Evolutionary conservation across 805 yeast genomes (phyloP), one percentile per base, ranked within the genome.

Genomic region (Groenewaldozyma salmanticensis): DNA sequence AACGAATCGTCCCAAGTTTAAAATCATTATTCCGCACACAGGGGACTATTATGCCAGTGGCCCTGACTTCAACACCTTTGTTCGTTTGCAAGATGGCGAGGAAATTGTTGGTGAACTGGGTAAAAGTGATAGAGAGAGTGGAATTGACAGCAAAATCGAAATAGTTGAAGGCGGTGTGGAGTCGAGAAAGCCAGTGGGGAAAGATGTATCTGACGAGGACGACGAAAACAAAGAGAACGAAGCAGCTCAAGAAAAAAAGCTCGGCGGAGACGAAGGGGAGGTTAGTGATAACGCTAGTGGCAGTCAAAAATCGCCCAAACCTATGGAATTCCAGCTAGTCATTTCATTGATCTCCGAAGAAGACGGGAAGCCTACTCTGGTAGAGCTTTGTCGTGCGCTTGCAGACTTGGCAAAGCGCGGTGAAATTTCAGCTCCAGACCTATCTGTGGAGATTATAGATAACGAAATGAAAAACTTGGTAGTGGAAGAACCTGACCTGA

Each of bases 331-430:
- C 22, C 51, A 54, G 42, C 70, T 90, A 42, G 77, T 72, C 40
- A 71, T 90, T 46, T 69, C 77, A 21, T 62, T 92, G 42, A 63
- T 88, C 24, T 77, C 90, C 5, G 69, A 71, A 32, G 74, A 76
- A 32, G 97, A 92, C 59, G 98, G 98, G 4, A 77, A 94, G 47
- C 81, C 87, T 41, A 80, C 95, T 16, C 78, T 92, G 51, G 92
- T 87, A 21, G 95, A 84, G 50, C 70, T 92, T 41, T 81, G 97
- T 5, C 80, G 74, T 52, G 84, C 94, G 19, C 77, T 88, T 77
- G 77, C 94, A 22, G 90, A 80, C 38, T 64, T 86, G 45, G 79
- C 85, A 6, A 64, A 68, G 11, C 67, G 70, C 35, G 69, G 77
- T 35, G 84, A 81, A 50, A 60, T 90, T 42, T 60, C 70, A 15